phyloP scores from a whole-genome alignment of 176 grass and related monocot genomes.

The Oryza coarctata region DNA sequence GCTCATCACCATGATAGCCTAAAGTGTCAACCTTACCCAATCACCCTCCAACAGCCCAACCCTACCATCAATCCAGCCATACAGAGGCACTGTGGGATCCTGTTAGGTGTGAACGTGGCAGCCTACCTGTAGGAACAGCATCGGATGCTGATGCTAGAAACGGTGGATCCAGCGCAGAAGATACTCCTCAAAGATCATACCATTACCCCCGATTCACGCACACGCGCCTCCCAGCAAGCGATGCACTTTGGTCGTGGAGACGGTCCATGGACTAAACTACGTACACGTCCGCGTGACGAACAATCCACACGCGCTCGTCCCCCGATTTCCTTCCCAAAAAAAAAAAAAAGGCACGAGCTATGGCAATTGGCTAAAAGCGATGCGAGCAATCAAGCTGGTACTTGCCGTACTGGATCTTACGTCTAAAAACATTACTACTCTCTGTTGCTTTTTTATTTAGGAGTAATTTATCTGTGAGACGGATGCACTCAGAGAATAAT shows the following conservation, averaged over 20 bases:
- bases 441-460: background rate
- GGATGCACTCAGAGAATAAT: too few species aligned
- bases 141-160: background rate
- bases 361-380: background rate
- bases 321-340: background rate
- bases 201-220: background rate
- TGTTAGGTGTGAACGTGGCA: background rate
- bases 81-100: too few species aligned
- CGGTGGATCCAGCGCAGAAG: background rate
- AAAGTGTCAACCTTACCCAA: too few species aligned
- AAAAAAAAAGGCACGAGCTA: background rate
- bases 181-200: background rate
- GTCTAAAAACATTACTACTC: too few species aligned
- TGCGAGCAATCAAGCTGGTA: background rate
- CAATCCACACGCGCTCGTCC: background rate
- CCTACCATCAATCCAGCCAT: too few species aligned
- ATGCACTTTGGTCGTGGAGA: background rate
- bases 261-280: background rate
- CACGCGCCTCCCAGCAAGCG: constrained; percentile 27
- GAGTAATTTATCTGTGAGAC: background rate
- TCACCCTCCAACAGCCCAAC: too few species aligned
- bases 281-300: background rate
- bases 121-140: background rate
- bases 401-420: too few species aligned
- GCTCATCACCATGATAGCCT: too few species aligned